Conservation (phyloP, 768 basidiomycete species). For the Tylopilus intermedius region DNA sequence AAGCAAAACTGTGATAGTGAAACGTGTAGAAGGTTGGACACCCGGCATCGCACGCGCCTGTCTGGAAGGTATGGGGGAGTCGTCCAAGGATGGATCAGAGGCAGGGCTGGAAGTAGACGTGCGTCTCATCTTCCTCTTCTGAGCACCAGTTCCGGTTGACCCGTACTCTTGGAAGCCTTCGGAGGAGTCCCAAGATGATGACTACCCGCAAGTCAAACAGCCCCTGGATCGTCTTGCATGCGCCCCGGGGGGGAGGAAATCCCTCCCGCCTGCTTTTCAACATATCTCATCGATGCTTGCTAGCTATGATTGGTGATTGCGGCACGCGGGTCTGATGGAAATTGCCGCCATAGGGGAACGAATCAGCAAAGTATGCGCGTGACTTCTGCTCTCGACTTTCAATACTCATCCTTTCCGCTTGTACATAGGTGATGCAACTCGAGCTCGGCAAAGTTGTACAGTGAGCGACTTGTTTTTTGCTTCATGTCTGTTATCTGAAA, state of each 20-base stretch:
- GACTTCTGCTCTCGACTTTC: not conserved
- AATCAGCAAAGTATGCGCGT: conserved; percentile 52
- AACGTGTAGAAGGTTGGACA: conserved; percentile 66
- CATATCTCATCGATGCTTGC: conserved; percentile 43
- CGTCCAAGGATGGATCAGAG: conserved; percentile 55
- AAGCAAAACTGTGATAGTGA: conserved; percentile 68
- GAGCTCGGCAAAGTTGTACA: conserved; percentile 78
- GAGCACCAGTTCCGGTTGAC: not conserved
- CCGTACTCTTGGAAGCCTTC: conserved; percentile 45
- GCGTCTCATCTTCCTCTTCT: conserved; percentile 30
- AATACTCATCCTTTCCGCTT: not conserved
- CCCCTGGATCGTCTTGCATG: conserved; percentile 76
- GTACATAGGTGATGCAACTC: conserved; percentile 63
- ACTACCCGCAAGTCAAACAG: conserved; percentile 73
- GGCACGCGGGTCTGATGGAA: conserved; percentile 84
- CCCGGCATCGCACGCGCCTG: conserved; percentile 53
- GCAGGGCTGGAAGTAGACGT: conserved; percentile 76
- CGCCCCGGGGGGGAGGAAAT: conserved; percentile 74
- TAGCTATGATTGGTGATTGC: conserved; percentile 76
- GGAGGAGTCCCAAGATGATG: conserved; percentile 54
- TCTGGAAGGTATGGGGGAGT: conserved; percentile 76
- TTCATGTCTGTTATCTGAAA: not conserved
- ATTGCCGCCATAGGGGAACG: conserved; percentile 85
- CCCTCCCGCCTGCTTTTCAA: conserved; percentile 72
- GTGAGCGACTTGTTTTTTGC: conserved; percentile 39